Evolutionary conservation across 2,329 filamentous ascomycete genomes (phyloP), one percentile per base, ranked within the genome.

Genomic region (Xylariaceae sp.): DNA sequence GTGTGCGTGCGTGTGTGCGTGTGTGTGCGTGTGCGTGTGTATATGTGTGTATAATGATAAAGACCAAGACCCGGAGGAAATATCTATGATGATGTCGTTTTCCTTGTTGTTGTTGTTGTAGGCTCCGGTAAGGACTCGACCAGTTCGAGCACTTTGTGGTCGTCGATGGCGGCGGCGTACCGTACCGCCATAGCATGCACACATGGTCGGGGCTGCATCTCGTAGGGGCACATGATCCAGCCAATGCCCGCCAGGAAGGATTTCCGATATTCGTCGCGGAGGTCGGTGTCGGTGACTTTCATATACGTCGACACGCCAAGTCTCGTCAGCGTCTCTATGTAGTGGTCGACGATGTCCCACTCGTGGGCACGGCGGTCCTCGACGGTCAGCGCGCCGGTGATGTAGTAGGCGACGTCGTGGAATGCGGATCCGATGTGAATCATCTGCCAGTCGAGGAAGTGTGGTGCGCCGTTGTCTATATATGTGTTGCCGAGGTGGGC

Each of bases 361-460:
- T 72, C 70, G 53, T 70, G 64, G 26, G 60, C 58, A 19, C 70
- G 63, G 37, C 71, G 64, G 47, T 71, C 68, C 54, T 70, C 66
- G 35, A 70, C 44, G 32, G 59, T 65, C 8, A 73, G 59, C 5
- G 68, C 65, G 32, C 68, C 65, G 3, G 56, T 64, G 39, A 72
- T 55, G 56, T 68, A 71, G 58, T 72, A 73, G 0, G 66, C 60
- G 12, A 73, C 56, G 50, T 73, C 71, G 55, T 72, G 71, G 56
- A 73, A 70, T 6, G 64, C 64, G 2, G 67, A 69, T 32, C 69
- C 68, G 51, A 69, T 64, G 55, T 70, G 66, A 19, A 70, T 64
- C 47, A 65, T 64, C 59, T 72, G 70, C 67, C 68, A 73, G 61
- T 72, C 71, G 27, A 73, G 63, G 60, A 72, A 73, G 9, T 65